Conservation (phyloP, 1,284 basidiomycete species). For the Ceraceosorus guamensis region DNA sequence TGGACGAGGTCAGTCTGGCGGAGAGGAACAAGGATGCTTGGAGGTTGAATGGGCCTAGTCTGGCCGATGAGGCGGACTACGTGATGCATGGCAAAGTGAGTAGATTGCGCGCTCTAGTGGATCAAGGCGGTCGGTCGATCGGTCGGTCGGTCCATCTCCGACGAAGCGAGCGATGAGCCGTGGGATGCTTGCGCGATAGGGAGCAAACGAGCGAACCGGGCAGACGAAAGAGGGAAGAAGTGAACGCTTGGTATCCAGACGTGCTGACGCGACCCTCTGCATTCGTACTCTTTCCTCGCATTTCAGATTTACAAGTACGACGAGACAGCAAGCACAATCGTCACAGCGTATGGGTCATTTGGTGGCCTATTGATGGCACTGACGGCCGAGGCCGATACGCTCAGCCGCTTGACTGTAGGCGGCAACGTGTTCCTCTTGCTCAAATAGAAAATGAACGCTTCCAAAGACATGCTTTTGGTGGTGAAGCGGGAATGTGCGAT, state of each 20-base stretch:
- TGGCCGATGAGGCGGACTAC: conserved; percentile 96
- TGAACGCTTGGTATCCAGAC: too few species aligned
- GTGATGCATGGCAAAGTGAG: conserved; percentile 97
- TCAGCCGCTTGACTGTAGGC: not conserved
- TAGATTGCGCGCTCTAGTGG: too few species aligned
- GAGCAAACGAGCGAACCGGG: too few species aligned
- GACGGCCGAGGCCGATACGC: conserved; percentile 53
- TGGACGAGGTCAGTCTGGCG: conserved; percentile 56
- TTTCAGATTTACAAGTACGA: conserved; percentile 91
- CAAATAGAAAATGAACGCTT: too few species aligned
- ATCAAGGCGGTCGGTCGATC: too few species aligned
- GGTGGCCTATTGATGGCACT: conserved; percentile 94
- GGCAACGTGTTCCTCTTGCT: not conserved
- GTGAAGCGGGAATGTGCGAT: too few species aligned
- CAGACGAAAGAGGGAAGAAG: too few species aligned
- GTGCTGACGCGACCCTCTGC: not conserved
- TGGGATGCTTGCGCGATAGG: too few species aligned
- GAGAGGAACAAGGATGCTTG: conserved; percentile 57
- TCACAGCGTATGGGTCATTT: conserved; percentile 90
- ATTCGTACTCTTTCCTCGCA: not conserved
- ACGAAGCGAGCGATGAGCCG: too few species aligned
- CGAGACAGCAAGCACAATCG: conserved; percentile 69
- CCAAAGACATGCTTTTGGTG: too few species aligned
- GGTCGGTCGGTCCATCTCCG: too few species aligned
- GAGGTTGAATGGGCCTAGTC: conserved; percentile 74